Conservation (phyloP, 2,329 filamentous ascomycete species). For the Proliferodiscus dingleyae region DNA sequence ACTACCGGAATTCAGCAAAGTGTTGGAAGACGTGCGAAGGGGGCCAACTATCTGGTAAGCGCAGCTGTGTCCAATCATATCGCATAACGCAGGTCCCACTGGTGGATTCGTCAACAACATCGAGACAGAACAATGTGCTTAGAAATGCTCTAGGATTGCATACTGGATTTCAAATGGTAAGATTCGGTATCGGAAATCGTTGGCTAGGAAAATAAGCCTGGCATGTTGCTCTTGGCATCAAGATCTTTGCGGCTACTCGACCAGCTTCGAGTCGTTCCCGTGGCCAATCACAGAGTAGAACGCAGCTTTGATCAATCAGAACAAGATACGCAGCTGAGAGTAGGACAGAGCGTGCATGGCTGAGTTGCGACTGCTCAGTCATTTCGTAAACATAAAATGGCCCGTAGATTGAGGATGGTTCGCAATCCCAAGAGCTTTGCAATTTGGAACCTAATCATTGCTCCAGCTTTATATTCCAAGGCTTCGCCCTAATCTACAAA, state of each 20-base stretch:
- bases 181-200: not conserved
- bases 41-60: not conserved
- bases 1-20: not conserved
- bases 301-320: not conserved
- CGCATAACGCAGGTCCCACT: not conserved
- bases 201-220: not conserved
- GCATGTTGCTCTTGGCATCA: too few species aligned
- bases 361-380: not conserved
- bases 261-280: not conserved
- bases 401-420: too few species aligned
- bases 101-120: not conserved
- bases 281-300: not conserved
- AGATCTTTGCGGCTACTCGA: too few species aligned
- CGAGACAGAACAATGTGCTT: not conserved
- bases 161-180: not conserved
- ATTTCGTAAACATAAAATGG: too few species aligned
- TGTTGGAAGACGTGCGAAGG: not conserved
- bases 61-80: not conserved
- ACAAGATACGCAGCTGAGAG: not conserved
- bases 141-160: not conserved
- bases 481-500: too few species aligned
- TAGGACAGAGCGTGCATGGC: not conserved
- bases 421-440: too few species aligned
- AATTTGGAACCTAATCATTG: too few species aligned
- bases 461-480: too few species aligned